Conservation (phyloP, 2,329 filamentous ascomycete species). For the Exophiala sp. region DNA sequence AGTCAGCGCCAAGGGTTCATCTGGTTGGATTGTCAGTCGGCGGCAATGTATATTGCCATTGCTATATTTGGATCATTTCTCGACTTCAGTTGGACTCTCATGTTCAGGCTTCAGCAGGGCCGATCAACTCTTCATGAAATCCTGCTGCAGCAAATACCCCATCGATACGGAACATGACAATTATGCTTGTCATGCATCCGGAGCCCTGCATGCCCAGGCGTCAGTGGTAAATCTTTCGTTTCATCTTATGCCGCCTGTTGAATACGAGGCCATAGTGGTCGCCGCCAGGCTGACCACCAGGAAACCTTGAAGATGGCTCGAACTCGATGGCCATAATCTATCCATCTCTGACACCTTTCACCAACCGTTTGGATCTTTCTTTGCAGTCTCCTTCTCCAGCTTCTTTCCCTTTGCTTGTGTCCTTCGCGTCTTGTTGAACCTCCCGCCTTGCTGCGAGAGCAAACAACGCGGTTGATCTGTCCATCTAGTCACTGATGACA, state of each 20-base stretch:
- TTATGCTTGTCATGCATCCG: background rate
- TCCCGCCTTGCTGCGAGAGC: background rate
- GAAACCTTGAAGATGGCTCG: background rate
- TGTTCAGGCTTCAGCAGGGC: background rate
- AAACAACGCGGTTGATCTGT: background rate
- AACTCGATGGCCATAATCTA: background rate
- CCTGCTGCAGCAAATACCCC: background rate
- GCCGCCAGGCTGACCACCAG: slow-evolving; percentile 15
- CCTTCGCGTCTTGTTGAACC: background rate
- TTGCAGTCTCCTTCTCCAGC: background rate
- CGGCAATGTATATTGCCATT: background rate
- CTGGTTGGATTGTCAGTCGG: background rate
- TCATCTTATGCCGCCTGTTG: slow-evolving; percentile 9
- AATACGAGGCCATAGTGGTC: background rate
- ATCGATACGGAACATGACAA: background rate
- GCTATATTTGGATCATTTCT: background rate
- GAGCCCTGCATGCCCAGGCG: slow-evolving; percentile 10
- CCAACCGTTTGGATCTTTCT: background rate
- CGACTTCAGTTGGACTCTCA: background rate
- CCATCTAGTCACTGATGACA: background rate
- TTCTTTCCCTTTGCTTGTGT: slow-evolving; percentile 1
- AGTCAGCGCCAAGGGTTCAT: slow-evolving; percentile 9
- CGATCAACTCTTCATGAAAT: background rate
- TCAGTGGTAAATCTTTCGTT: slow-evolving; percentile 16
- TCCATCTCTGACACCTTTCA: background rate